phyloP scores from a whole-genome alignment of 2,329 filamentous ascomycete species.

The Pseudogymnoascus sp. region DNA sequence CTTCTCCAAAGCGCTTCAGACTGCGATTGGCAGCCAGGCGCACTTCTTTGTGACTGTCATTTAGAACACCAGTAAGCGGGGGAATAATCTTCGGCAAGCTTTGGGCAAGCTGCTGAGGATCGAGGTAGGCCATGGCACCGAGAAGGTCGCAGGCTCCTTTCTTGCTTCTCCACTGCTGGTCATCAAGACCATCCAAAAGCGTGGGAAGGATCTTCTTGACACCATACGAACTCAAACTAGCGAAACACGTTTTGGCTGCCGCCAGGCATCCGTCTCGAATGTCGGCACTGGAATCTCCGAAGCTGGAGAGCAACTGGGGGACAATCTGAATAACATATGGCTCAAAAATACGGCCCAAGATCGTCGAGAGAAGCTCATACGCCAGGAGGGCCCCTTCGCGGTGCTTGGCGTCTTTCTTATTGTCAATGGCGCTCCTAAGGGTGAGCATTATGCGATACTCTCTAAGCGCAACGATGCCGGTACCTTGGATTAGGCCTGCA shows the following conservation, averaged over 20 bases:
- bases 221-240: conserved; percentile 86
- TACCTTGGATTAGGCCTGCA: conserved; percentile 82
- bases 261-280: conserved; percentile 90
- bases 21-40: conserved; percentile 86
- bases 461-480: conserved; percentile 70
- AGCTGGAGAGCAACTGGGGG: conserved; percentile 78
- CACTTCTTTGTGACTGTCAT: conserved; percentile 98
- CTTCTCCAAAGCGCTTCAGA: conserved; percentile 94
- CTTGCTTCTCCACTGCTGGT: conserved; percentile 96
- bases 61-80: conserved; percentile 84
- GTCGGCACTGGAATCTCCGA: conserved; percentile 80
- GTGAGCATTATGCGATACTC: conserved; percentile 81
- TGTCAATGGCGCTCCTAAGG: conserved; percentile 76
- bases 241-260: conserved; percentile 89
- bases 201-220: conserved; percentile 92
- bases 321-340: conserved; percentile 95
- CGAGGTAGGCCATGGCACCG: conserved; percentile 96
- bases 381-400: conserved; percentile 82
- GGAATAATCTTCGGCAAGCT: conserved; percentile 96
- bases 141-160: conserved; percentile 95
- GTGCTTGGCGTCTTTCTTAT: conserved; percentile 87
- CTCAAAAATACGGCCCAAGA: conserved; percentile 85
- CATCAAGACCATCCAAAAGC: conserved; percentile 83
- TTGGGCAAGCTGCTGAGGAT: conserved; percentile 85
- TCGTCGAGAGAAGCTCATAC: conserved; percentile 80